Evolutionary conservation across 176 grass and related monocot species (phyloP).

Genomic region (Puccinellia tenuiflora): DNA sequence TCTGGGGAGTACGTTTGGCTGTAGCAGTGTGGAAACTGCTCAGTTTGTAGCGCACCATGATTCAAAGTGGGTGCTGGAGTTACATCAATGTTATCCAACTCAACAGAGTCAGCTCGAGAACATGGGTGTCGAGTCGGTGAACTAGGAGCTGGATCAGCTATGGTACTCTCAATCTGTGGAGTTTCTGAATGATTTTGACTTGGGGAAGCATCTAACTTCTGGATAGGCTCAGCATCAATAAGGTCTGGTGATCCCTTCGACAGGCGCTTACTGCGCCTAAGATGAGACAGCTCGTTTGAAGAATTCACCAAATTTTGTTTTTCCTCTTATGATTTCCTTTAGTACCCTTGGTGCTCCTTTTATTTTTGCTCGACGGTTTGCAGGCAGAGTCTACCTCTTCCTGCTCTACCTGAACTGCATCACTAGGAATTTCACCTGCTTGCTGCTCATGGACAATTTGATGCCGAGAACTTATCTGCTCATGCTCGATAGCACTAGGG

Average conservation of each 20-base stretch:
- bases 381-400: not conserved
- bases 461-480: conserved; percentile 5
- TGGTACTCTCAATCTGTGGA: not conserved
- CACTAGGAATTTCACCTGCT: conserved; percentile 19
- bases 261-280: conserved; percentile 30
- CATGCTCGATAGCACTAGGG: conserved; percentile 5
- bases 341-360: conserved; percentile 10
- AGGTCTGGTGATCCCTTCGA: conserved; percentile 2
- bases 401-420: conserved; percentile 12
- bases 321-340: conserved; percentile 27
- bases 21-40: not conserved
- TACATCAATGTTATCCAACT: conserved; percentile 1
- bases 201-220: conserved; percentile 5
- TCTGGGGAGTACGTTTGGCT: conserved; percentile 20
- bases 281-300: conserved; percentile 19
- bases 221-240: conserved; percentile 19
- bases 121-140: not conserved
- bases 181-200: conserved; percentile 24
- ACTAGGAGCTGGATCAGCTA: not conserved
- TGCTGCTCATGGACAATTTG: conserved; percentile 1
- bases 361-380: conserved; percentile 1
- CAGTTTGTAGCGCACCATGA: not conserved
- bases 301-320: not conserved
- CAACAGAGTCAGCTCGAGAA: not conserved
- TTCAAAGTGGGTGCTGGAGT: not conserved